phyloP scores from a whole-genome alignment of 2,329 filamentous ascomycete genomes.

The Canariomyces notabilis region DNA sequence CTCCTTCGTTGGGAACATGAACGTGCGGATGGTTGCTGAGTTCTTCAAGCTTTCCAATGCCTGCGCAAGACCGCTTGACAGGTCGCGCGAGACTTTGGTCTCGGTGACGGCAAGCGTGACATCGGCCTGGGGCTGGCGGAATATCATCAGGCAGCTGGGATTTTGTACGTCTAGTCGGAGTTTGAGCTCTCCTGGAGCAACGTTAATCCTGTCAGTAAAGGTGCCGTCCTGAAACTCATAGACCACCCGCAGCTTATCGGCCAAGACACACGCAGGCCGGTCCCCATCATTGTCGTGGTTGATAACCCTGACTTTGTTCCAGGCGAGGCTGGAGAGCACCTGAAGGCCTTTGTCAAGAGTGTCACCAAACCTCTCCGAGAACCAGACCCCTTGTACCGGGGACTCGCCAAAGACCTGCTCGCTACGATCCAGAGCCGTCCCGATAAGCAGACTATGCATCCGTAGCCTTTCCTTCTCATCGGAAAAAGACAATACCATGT shows the following conservation, averaged over 20 bases:
- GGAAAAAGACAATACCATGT: slow-evolving; percentile 72
- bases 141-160: slow-evolving; percentile 57
- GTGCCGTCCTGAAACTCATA: slow-evolving; percentile 71
- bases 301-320: slow-evolving; percentile 66
- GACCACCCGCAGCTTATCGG: slow-evolving; percentile 70
- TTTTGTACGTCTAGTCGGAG: slow-evolving; percentile 60
- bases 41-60: slow-evolving; percentile 55
- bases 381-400: slow-evolving; percentile 58
- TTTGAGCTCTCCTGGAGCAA: slow-evolving; percentile 69
- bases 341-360: slow-evolving; percentile 41
- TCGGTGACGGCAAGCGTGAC: slow-evolving; percentile 71
- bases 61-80: slow-evolving; percentile 58
- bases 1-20: slow-evolving; percentile 59
- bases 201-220: slow-evolving; percentile 77
- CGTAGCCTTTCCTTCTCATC: slow-evolving; percentile 65
- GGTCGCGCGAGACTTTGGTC: slow-evolving; percentile 56
- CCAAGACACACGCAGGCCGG: slow-evolving; percentile 62
- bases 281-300: slow-evolving; percentile 64
- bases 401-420: slow-evolving; percentile 70
- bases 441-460: slow-evolving; percentile 69
- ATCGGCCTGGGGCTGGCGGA: slow-evolving; percentile 71
- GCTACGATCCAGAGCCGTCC: slow-evolving; percentile 60
- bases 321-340: slow-evolving; percentile 49
- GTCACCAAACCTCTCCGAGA: slow-evolving; percentile 50
- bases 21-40: slow-evolving; percentile 63